Evolutionary conservation across 345 rosid genomes (phyloP).

Genomic region (Jatropha curcas): DNA sequence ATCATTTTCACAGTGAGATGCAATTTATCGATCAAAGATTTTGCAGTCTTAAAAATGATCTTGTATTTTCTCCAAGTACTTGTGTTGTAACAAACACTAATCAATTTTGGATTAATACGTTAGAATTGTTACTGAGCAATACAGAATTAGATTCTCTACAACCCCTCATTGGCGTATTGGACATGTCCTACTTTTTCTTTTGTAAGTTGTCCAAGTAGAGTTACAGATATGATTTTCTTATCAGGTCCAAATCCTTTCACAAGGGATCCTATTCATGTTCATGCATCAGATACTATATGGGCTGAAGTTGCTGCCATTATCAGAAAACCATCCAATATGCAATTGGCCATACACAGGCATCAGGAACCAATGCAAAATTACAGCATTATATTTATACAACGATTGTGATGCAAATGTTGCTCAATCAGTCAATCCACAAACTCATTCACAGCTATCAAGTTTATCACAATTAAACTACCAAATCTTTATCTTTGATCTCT

Average conservation of each 20-base stretch:
- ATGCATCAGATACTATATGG: too few species aligned
- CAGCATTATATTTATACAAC: not conserved
- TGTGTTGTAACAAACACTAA: not conserved
- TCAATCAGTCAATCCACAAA: not conserved
- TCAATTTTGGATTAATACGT: constrained; percentile 7
- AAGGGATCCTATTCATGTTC: too few species aligned
- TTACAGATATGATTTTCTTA: too few species aligned
- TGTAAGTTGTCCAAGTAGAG: not conserved
- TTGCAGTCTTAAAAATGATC: constrained; percentile 16
- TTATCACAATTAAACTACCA: not conserved
- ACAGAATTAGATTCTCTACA: not conserved
- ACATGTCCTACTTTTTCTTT: not conserved
- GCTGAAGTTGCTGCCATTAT: not conserved
- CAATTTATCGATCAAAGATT: constrained; percentile 22
- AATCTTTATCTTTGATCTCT: not conserved
- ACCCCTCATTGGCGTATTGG: not conserved
- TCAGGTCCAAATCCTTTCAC: too few species aligned
- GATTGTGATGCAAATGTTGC: not conserved
- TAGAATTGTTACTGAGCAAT: not conserved
- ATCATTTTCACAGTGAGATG: constrained; percentile 6
- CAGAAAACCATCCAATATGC: not conserved
- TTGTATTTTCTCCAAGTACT: constrained; percentile 1
- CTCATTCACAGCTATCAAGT: not conserved
- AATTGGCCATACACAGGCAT: not conserved
- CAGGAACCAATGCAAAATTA: not conserved